Evolutionary conservation across 176 grass and related monocot species (phyloP).

Genomic region (Musa schizocarpa): DNA sequence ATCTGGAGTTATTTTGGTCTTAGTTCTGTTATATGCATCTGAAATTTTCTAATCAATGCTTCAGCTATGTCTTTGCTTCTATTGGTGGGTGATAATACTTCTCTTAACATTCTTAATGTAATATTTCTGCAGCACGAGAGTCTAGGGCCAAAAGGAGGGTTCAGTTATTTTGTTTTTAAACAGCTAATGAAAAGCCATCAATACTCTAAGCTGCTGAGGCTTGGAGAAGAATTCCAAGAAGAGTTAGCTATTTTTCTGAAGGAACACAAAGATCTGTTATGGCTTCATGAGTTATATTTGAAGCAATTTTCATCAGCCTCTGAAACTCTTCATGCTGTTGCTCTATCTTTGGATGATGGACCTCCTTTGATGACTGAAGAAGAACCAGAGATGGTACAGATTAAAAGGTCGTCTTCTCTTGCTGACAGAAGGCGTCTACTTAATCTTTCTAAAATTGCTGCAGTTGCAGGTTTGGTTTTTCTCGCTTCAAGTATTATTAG

Average conservation of each 20-base stretch:
- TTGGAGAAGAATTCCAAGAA: slow-evolving; percentile 97
- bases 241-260: slow-evolving; percentile 81
- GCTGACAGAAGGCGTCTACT: slow-evolving; percentile 72
- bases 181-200: slow-evolving; percentile 48
- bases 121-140: slow-evolving; percentile 74
- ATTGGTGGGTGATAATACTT: background rate
- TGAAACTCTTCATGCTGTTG: slow-evolving; percentile 60
- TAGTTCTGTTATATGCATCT: background rate
- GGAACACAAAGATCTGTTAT: slow-evolving; percentile 62
- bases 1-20: background rate
- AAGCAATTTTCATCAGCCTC: slow-evolving; percentile 76
- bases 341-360: slow-evolving; percentile 27
- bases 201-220: slow-evolving; percentile 73
- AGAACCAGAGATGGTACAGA: slow-evolving; percentile 31
- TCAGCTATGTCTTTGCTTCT: background rate
- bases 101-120: background rate
- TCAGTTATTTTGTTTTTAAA: slow-evolving; percentile 86
- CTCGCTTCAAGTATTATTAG: slow-evolving; percentile 4
- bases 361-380: slow-evolving; percentile 6
- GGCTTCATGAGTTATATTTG: slow-evolving; percentile 86
- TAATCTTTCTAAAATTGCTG: slow-evolving; percentile 94
- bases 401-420: slow-evolving; percentile 37
- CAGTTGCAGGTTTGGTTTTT: slow-evolving; percentile 66
- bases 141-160: slow-evolving; percentile 78
- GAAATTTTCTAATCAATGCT: background rate